Conservation (phyloP, 495 filamentous ascomycete species). For the Lepidopterella palustris region DNA sequence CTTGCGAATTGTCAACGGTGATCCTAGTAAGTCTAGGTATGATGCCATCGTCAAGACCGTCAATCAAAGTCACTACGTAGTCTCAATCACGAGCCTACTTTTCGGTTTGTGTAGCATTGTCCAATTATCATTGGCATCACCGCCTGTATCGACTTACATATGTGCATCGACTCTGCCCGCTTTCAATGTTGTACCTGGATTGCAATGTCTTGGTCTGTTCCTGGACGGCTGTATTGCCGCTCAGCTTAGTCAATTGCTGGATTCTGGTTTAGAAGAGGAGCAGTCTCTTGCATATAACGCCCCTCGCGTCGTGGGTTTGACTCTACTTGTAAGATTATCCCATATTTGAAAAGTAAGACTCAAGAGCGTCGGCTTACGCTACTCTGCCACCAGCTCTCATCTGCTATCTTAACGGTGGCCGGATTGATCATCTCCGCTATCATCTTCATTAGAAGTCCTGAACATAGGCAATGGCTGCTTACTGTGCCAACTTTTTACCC, state of each 20-base stretch:
- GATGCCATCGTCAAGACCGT: too few relatives aligned
- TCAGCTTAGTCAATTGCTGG: not conserved
- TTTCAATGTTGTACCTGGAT: not conserved
- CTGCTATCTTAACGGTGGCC: constrained; percentile 9
- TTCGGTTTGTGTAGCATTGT: not conserved
- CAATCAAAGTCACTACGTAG: not conserved
- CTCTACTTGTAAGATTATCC: not conserved
- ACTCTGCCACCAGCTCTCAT: too few relatives aligned
- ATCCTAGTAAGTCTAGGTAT: too few relatives aligned
- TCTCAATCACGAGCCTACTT: not conserved
- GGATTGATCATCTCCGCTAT: constrained; percentile 9
- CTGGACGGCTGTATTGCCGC: not conserved
- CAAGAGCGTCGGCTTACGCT: too few relatives aligned
- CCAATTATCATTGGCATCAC: not conserved
- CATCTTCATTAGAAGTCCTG: constrained; percentile 9
- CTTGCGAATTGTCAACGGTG: too few relatives aligned
- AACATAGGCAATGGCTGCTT: constrained; percentile 26
- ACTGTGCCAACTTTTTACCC: constrained; percentile 3
- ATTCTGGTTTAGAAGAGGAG: not conserved
- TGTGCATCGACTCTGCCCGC: not conserved
- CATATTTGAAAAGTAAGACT: too few relatives aligned
- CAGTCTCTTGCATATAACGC: not conserved
- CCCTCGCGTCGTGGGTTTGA: not conserved
- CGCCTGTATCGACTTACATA: not conserved
- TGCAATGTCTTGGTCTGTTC: not conserved